Evolutionary conservation across 257 asterid species (phyloP).

Genomic region (Penstemon davidsonii): DNA sequence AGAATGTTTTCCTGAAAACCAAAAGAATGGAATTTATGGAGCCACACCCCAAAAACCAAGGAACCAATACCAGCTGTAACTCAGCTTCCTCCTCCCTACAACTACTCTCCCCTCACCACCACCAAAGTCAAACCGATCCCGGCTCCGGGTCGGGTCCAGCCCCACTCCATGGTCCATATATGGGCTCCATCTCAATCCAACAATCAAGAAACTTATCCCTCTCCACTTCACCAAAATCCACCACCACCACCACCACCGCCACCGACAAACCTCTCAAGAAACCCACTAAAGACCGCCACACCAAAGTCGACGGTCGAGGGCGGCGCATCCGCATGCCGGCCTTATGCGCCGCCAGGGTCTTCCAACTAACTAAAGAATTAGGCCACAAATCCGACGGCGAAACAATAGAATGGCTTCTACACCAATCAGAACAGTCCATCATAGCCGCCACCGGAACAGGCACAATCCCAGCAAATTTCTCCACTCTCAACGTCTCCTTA

Average conservation of each 20-base stretch:
- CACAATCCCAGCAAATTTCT: conserved; percentile 65
- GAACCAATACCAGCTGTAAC: too few relatives aligned
- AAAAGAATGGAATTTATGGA: neutral
- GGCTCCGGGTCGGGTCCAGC: conserved; percentile 27
- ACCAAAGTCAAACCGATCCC: conserved; percentile 31
- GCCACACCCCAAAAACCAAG: too few relatives aligned
- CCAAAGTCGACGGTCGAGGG: conserved; percentile 26
- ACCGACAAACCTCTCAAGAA: conserved; percentile 34
- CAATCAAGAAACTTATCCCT: conserved; percentile 26
- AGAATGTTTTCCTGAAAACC: neutral
- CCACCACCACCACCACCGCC: conserved; percentile 7
- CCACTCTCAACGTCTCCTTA: conserved; percentile 62
- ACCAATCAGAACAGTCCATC: conserved; percentile 56
- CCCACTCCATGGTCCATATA: conserved; percentile 34
- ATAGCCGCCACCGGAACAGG: conserved; percentile 64
- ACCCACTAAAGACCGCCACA: conserved; percentile 57
- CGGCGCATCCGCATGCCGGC: conserved; percentile 67
- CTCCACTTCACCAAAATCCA: conserved; percentile 25
- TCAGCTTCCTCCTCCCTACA: conserved; percentile 38
- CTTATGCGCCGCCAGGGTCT: conserved; percentile 58
- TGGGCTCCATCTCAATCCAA: conserved; percentile 37
- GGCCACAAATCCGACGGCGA: conserved; percentile 25
- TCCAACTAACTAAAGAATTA: conserved; percentile 49
- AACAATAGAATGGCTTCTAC: conserved; percentile 57
- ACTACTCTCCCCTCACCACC: conserved; percentile 29